These are phyloP conservation scores for Candida loeiensis DNA, from an alignment of 805 yeast species.

Conservation along the genomic window DNA sequence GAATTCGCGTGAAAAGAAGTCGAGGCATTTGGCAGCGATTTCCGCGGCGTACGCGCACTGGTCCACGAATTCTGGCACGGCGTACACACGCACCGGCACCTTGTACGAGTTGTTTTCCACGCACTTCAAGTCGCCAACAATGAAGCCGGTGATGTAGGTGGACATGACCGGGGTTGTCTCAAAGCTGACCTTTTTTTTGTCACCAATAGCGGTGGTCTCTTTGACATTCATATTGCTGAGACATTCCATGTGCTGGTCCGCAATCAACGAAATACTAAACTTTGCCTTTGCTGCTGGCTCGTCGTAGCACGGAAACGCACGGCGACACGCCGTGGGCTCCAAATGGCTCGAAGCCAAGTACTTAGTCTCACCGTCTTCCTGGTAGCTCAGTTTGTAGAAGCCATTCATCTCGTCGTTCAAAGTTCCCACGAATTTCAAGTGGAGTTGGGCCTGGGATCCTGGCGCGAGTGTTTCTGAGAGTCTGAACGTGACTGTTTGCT, in stretches of 20 bases:
- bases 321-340: slow-evolving; percentile 83
- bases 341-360: slow-evolving; percentile 81
- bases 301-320: slow-evolving; percentile 85
- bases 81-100: slow-evolving; percentile 75
- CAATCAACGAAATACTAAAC: slow-evolving; percentile 60
- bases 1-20: slow-evolving; percentile 67
- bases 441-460: slow-evolving; percentile 42
- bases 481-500: slow-evolving; percentile 39
- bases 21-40: slow-evolving; percentile 69
- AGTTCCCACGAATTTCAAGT: slow-evolving; percentile 54
- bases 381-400: slow-evolving; percentile 69
- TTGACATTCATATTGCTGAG: slow-evolving; percentile 69
- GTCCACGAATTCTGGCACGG: slow-evolving; percentile 71
- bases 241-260: slow-evolving; percentile 52
- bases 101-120: slow-evolving; percentile 63
- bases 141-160: slow-evolving; percentile 80
- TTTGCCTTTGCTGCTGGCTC: slow-evolving; percentile 79
- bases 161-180: slow-evolving; percentile 79
- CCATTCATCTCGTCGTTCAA: slow-evolving; percentile 81
- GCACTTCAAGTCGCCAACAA: slow-evolving; percentile 74
- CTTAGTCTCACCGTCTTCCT: slow-evolving; percentile 58
- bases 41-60: slow-evolving; percentile 73
- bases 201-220: slow-evolving; percentile 39
- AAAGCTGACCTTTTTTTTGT: slow-evolving; percentile 56
- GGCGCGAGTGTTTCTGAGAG: slow-evolving; percentile 31